These are phyloP conservation scores for Silene conica DNA, from an alignment of 148 eudicot species.

Conservation along the genomic window DNA sequence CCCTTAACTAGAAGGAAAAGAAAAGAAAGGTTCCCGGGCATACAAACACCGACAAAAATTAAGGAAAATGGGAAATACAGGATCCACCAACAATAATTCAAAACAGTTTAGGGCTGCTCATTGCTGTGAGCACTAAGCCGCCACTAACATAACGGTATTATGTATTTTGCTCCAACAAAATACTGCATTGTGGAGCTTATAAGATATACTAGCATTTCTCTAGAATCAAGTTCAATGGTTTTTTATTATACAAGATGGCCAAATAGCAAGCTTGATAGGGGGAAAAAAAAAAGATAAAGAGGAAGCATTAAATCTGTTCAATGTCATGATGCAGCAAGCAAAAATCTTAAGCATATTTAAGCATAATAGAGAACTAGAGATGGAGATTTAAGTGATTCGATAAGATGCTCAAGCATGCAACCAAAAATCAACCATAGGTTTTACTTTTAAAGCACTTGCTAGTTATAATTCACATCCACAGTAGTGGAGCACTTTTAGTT, in stretches of 20 bases:
- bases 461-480: background rate
- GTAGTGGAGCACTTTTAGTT: background rate
- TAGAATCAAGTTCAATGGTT: background rate
- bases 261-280: background rate
- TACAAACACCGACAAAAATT: background rate
- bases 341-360: background rate
- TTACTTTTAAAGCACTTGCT: background rate
- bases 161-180: background rate
- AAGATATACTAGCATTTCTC: background rate
- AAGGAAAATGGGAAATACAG: background rate
- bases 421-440: background rate
- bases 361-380: background rate
- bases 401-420: slow-evolving; percentile 2
- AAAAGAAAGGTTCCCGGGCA: background rate
- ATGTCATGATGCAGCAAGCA: slow-evolving; percentile 2
- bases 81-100: background rate
- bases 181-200: background rate
- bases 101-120: background rate
- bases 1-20: background rate
- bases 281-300: background rate
- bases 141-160: background rate
- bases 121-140: background rate
- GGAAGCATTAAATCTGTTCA: background rate
- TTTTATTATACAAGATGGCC: background rate
- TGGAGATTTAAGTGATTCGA: background rate